Evolutionary conservation across 495 filamentous ascomycete genomes (phyloP), one percentile per base, ranked within the genome.

Genomic region (Collariella sp.): DNA sequence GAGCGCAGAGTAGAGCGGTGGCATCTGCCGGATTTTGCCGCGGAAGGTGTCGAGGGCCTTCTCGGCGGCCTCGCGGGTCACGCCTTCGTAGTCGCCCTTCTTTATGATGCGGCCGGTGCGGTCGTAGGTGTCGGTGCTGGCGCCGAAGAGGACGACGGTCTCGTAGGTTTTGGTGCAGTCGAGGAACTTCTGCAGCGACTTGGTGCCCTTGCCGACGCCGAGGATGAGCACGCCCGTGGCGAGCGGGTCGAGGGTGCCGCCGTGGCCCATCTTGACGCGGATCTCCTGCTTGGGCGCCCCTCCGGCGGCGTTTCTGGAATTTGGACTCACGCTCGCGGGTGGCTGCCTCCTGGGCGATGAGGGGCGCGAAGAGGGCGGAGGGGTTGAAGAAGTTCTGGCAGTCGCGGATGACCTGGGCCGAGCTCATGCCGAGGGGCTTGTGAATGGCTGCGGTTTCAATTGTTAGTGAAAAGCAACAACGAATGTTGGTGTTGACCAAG

Each of bases 221-320:
- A 88, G 73, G 43, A 96, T 86, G 48, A 99, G 76, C 11, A 99
- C 88, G 22, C 93, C 93, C 1, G 88, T 95, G 13, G 93, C 93
- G 58, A 96, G 79, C 3, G 93, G 93, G 62, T 99, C 93, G 4
- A 99, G 78, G 0, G 93, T 99, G 31, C 93, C 93, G 33, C 94
- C 93, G 72, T 99, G 93, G 18, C 93, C 93, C 60, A 97, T 85
- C 73, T 99, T 99, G 55, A 97, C 84, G 53, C 87, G 77, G 7
- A 86, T 55, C 0, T 76, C 70, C 39, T 70, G 63, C 68, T 82
- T 82, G 35, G 69, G n/a, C 65, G 47, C 62, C 61, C 43, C 76
- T 71, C 54, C 79, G 72, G 19, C 79, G 78, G 38, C 74, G 72
- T 24, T 74, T 75, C 66, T 84, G 78, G 63, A 68, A 76, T 9